phyloP scores from a whole-genome alignment of 2,329 filamentous ascomycete genomes.

The Exophiala dermatitidis region DNA sequence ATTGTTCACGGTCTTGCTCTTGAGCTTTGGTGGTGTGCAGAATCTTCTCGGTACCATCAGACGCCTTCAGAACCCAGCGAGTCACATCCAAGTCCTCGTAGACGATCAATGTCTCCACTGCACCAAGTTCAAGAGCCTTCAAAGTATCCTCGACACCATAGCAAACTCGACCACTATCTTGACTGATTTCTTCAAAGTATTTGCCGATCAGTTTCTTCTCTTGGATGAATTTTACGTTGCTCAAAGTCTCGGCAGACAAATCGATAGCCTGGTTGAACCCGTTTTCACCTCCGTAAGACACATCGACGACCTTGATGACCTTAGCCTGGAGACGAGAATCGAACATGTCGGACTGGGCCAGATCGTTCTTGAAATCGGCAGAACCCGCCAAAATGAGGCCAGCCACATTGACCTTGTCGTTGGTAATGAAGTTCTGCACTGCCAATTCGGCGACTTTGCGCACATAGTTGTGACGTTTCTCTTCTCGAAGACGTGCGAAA shows the following conservation, averaged over 20 bases:
- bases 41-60: conserved; percentile 62
- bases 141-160: conserved; percentile 97
- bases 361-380: conserved; percentile 98
- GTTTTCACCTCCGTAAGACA: conserved; percentile 98
- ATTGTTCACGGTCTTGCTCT: conserved; percentile 71
- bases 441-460: conserved; percentile 96
- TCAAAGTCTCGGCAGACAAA: conserved; percentile 84
- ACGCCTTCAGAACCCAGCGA: conserved; percentile 81
- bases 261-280: conserved; percentile 99
- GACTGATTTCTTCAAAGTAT: conserved; percentile 98
- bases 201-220: conserved; percentile 99
- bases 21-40: conserved; percentile 84
- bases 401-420: conserved; percentile 96
- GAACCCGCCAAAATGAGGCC: conserved; percentile 93
- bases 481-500: conserved; percentile 98
- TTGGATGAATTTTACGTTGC: conserved; percentile 99
- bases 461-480: conserved; percentile 99
- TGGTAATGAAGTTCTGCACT: conserved; percentile 97
- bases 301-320: conserved; percentile 99
- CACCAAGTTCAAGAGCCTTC: conserved; percentile 92
- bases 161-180: conserved; percentile 93
- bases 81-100: conserved; percentile 96
- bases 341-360: conserved; percentile 96
- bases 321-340: conserved; percentile 84
- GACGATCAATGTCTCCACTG: conserved; percentile 88